Percentiles rank a stretch among this genome's conserved stretches.
Conservation (phyloP, 306 rosid species). For the Nissolia schottii region DNA sequence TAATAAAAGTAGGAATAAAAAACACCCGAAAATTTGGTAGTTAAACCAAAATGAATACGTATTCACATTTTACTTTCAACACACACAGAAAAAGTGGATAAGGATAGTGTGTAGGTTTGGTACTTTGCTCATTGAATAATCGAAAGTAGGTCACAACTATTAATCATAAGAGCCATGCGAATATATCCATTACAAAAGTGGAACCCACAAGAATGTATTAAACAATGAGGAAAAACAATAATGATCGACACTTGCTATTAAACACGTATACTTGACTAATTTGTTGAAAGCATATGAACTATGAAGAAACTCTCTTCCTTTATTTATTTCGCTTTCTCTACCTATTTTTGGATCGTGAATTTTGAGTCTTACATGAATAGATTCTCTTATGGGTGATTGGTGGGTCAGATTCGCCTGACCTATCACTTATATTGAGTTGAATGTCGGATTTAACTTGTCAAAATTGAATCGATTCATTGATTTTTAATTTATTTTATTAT, state of each 20-base stretch:
- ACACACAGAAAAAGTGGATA: neutral
- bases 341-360: neutral
- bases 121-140: neutral
- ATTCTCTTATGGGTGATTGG: too few relatives aligned
- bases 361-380: neutral
- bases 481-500: too few relatives aligned
- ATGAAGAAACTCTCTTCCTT: neutral
- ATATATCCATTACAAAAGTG: slow-evolving; percentile 1
- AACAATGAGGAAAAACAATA: neutral
- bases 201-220: neutral
- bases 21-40: neutral
- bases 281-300: neutral
- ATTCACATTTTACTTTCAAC: neutral
- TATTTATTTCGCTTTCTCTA: neutral
- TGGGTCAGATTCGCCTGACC: too few relatives aligned
- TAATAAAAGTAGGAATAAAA: neutral
- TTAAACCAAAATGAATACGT: slow-evolving; percentile 2
- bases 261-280: neutral
- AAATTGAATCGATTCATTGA: too few relatives aligned
- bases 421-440: too few relatives aligned
- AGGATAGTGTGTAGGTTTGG: neutral
- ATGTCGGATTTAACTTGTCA: too few relatives aligned
- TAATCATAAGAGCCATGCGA: neutral
- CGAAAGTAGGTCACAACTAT: neutral
- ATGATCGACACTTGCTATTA: neutral